Percentiles rank a stretch among this genome's conserved stretches.
phyloP scores from a whole-genome alignment of 2,329 filamentous ascomycete genomes.

The Exophiala oligosperma region DNA sequence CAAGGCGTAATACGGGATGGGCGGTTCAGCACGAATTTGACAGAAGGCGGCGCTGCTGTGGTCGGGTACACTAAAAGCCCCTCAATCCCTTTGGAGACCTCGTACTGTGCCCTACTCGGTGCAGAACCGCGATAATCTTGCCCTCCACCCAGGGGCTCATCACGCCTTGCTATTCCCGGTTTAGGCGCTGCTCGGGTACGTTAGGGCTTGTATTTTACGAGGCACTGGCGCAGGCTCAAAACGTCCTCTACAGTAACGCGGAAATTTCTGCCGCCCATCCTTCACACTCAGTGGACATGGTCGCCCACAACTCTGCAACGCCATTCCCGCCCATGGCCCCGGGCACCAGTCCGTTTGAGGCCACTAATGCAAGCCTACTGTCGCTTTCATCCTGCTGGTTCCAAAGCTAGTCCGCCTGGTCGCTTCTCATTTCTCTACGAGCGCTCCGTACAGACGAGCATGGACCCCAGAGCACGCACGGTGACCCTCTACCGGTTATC shows the following conservation, averaged over 20 bases:
- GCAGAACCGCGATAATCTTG: neutral
- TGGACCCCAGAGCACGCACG: too few relatives aligned
- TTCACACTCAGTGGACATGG: neutral
- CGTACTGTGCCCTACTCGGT: too few relatives aligned
- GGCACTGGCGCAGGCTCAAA: neutral
- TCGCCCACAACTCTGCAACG: slow-evolving; percentile 1
- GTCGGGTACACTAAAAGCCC: neutral
- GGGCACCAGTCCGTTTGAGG: neutral
- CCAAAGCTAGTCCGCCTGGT: slow-evolving; percentile 3
- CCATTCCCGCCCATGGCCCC: slow-evolving; percentile 13
- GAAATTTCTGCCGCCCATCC: too few relatives aligned
- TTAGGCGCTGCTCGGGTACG: neutral
- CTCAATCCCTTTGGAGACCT: too few relatives aligned
- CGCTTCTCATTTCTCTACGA: neutral
- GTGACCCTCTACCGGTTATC: too few relatives aligned
- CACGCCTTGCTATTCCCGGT: neutral
- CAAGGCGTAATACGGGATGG: slow-evolving; percentile 1
- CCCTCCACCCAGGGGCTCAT: neutral
- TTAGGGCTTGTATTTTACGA: neutral
- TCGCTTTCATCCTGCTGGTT: slow-evolving; percentile 2
- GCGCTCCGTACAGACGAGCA: neutral
- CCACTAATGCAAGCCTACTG: slow-evolving; percentile 15
- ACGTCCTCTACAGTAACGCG: too few relatives aligned
- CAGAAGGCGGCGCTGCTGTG: slow-evolving; percentile 7
- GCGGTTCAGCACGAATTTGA: slow-evolving; percentile 4